phyloP scores from a whole-genome alignment of 441 rosid genomes.

The Erysimum pusillum region DNA sequence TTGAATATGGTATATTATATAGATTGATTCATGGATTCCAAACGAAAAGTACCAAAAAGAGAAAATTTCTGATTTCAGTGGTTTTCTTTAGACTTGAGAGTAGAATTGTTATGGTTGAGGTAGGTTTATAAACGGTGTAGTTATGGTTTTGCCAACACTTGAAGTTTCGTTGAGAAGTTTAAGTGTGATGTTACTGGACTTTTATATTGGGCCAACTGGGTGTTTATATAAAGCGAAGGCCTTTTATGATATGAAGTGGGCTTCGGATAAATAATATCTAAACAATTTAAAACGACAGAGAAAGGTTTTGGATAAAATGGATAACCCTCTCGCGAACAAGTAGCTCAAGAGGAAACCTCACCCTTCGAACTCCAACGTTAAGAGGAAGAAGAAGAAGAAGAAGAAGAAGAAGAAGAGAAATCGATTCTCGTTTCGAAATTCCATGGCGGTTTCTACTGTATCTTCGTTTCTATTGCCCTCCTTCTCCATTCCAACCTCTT shows the following conservation, averaged over 20 bases:
- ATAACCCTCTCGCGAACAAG: slow-evolving; percentile 38
- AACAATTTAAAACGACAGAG: not conserved
- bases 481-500: slow-evolving; percentile 50
- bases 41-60: no score
- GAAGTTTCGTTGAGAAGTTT: no score
- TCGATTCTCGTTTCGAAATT: not conserved
- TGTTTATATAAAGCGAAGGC: not conserved
- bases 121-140: no score
- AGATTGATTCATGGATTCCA: no score
- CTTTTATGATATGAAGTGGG: slow-evolving; percentile 21
- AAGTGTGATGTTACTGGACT: not conserved
- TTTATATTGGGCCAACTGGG: not conserved
- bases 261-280: slow-evolving; percentile 1
- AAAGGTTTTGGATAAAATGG: slow-evolving; percentile 46
- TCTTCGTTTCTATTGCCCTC: slow-evolving; percentile 58
- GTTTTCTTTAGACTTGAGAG: no score
- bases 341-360: slow-evolving; percentile 27
- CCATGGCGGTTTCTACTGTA: slow-evolving; percentile 69
- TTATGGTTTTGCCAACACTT: no score
- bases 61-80: no score
- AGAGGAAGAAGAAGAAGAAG: slow-evolving; percentile 31
- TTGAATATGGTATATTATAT: no score
- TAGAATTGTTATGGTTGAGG: no score
- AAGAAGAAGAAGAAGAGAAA: slow-evolving; percentile 31
- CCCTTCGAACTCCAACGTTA: not conserved